Base-by-base conservation (phyloP, 176 grass and related monocot genomes). In the Carex kokanica region DNA sequence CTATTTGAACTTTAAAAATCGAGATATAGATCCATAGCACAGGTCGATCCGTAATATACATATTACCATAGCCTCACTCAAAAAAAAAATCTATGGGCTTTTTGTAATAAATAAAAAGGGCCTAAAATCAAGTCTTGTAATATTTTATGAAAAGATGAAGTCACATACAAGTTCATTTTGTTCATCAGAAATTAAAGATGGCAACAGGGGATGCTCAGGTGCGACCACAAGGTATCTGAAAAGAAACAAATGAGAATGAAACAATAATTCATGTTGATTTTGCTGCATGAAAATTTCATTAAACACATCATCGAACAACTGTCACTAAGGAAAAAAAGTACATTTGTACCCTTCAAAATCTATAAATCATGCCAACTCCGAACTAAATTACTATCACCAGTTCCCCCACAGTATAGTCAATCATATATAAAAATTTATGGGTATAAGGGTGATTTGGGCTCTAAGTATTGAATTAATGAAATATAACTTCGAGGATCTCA, bases 171-270 rank as follows among this genome's bases (percentile, higher is more conserved):
- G 38, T 60, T 66, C 82, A 85, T 47, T 80, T 45, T 95, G 92
- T 88, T 88, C 90, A 54, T 95, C 82, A 63, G 95, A 87, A 84
- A 84, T 91, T 78, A 98, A 84, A 86, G 91, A 91, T 24, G 90
- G 40, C 61, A 95, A 72, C 31, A 90, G 78, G 55, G 63, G 64
- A 91, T 93, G 90, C 86, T 98, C 95, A 80, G 92, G 95, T 72
- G 95, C 92, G 54, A 95, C 74, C 85, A 98, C 92, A 87, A 98
- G 87, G 84, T 95, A 95, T 83, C 95, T 98, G 87, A 85, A 91
- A 83, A 61, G 81, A 45, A 59, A 79, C 74, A 74, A 61, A 32
- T 54, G 29, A 54, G 21, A 75, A 54, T 52, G 43, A 29, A 75
- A 75, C n/a, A 72, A 31, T 3, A 27, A 15, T 69, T 54, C 23